phyloP scores from a whole-genome alignment of 2,329 filamentous ascomycete genomes.

The Alternaria postmessia region DNA sequence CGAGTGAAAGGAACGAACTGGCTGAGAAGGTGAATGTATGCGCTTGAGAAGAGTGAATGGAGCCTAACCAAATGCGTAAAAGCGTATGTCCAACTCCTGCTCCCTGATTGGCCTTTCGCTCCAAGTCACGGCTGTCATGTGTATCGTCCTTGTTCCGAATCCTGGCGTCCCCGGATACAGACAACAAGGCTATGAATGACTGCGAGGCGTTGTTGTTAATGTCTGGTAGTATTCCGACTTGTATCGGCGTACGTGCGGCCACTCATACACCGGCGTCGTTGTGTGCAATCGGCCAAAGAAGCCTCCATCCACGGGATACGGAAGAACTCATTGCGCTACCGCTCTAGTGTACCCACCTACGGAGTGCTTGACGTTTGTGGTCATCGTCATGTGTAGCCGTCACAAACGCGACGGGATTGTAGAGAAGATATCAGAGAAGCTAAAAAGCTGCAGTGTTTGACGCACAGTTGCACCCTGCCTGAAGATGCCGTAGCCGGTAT shows the following conservation, averaged over 20 bases:
- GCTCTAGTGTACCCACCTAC: conserved; percentile 14
- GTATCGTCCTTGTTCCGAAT: conserved; percentile 1
- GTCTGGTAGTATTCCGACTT: background rate
- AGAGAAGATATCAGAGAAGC: background rate
- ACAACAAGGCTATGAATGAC: background rate
- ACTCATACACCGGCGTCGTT: background rate
- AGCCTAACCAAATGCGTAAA: conserved; percentile 6
- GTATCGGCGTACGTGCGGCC: background rate
- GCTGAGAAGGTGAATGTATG: background rate
- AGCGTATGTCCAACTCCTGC: conserved; percentile 9
- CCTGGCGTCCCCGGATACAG: background rate
- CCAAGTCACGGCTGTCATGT: conserved; percentile 2
- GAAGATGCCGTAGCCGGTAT: conserved; percentile 10
- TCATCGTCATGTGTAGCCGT: conserved; percentile 4
- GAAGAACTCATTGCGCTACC: conserved; percentile 12
- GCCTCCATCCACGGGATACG: conserved; percentile 6
- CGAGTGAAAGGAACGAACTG: background rate
- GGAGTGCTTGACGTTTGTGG: conserved; percentile 11
- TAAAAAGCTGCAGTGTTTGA: background rate
- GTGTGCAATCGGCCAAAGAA: conserved; percentile 7
- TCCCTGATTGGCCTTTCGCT: conserved; percentile 10
- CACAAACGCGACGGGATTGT: background rate
- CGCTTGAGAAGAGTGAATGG: conserved; percentile 10
- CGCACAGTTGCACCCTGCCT: background rate
- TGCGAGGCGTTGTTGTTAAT: background rate